These are phyloP conservation scores for Aspergillus cavernicola DNA, from an alignment of 495 filamentous ascomycete species.

Conservation along the genomic window DNA sequence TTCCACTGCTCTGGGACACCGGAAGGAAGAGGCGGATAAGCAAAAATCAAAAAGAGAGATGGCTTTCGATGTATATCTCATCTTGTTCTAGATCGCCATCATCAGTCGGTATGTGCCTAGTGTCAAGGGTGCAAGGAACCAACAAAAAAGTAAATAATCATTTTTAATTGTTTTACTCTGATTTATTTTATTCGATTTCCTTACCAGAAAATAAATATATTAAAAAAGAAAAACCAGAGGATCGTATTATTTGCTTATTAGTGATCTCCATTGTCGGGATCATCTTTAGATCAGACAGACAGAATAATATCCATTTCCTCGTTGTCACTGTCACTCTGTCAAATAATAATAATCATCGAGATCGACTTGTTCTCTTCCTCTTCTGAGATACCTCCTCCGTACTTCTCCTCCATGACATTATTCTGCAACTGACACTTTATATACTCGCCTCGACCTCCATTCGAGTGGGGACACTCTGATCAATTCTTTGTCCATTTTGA, in stretches of 20 bases:
- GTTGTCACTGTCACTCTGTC: constrained; percentile 10
- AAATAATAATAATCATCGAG: neutral
- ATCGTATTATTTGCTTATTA: constrained; percentile 20
- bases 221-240: constrained; percentile 8
- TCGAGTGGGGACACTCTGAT: constrained; percentile 7
- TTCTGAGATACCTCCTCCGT: constrained; percentile 1
- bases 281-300: constrained; percentile 9
- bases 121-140: constrained; percentile 12
- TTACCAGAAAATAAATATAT: neutral
- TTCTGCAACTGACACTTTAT: constrained; percentile 10
- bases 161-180: constrained; percentile 2
- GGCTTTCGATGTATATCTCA: constrained; percentile 10
- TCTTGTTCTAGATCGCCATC: constrained; percentile 27
- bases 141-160: constrained; percentile 13
- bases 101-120: neutral
- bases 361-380: neutral
- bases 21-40: constrained; percentile 13
- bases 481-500: constrained; percentile 5
- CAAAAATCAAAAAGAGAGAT: constrained; percentile 2
- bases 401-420: constrained; percentile 3
- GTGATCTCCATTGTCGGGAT: constrained; percentile 15
- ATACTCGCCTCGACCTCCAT: constrained; percentile 9
- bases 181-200: constrained; percentile 7
- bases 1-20: constrained; percentile 28
- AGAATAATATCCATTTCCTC: constrained; percentile 3